phyloP scores from a whole-genome alignment of 2,329 filamentous ascomycete genomes.

The Exophiala spinifera region DNA sequence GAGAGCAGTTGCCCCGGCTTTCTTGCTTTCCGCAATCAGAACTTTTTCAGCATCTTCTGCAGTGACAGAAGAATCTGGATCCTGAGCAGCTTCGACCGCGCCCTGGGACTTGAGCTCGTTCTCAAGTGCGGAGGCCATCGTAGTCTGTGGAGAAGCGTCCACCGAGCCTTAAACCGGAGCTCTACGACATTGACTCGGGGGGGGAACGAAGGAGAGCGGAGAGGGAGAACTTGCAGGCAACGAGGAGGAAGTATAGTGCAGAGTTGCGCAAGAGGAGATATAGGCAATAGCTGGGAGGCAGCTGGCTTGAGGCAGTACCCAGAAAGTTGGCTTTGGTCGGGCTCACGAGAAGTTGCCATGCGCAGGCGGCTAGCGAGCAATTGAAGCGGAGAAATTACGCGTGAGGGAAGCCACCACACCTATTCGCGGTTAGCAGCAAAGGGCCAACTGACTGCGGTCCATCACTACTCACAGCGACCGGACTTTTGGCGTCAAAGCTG shows the following conservation, averaged over 20 bases:
- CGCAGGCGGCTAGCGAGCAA: background rate
- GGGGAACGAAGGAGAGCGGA: background rate
- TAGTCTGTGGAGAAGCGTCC: conserved; percentile 5
- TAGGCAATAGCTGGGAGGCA: background rate
- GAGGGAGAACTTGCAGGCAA: background rate
- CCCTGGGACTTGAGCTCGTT: conserved; percentile 77
- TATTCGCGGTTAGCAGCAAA: background rate
- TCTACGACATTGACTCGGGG: background rate
- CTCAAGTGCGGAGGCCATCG: conserved; percentile 22
- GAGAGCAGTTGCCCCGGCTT: conserved; percentile 75
- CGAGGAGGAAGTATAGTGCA: background rate
- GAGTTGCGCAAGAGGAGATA: background rate
- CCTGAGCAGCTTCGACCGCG: conserved; percentile 70
- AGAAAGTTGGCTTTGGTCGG: background rate
- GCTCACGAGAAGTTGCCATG: background rate
- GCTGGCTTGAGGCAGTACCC: background rate
- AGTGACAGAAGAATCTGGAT: conserved; percentile 65
- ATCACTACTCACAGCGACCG: too few relatives aligned
- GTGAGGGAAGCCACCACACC: background rate
- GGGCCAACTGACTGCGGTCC: too few relatives aligned
- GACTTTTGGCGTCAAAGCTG: background rate
- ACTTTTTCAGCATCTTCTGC: conserved; percentile 69
- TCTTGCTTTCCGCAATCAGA: conserved; percentile 72
- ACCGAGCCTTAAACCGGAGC: conserved; percentile 9
- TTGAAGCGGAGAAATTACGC: background rate